A percentile compares a stretch with the other conserved stretches of the same genome.
phyloP scores from a whole-genome alignment of 169 alveolate species.

The Eimeria mitis region DNA sequence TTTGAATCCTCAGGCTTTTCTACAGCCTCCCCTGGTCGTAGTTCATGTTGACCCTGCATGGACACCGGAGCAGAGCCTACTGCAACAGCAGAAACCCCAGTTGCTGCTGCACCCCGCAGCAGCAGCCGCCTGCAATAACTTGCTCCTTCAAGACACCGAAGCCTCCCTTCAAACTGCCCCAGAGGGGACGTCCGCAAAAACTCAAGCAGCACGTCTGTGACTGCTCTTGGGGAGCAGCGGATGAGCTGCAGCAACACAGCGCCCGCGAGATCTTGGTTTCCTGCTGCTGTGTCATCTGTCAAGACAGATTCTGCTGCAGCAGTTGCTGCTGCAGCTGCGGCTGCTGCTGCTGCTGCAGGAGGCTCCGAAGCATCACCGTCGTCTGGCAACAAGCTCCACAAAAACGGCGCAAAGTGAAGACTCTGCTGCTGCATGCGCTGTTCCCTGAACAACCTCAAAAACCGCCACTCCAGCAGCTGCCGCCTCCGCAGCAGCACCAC shows the following conservation, averaged over 20 bases:
- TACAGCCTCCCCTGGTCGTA: not conserved
- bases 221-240: constrained; percentile 6
- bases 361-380: constrained; percentile 28
- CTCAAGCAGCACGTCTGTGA: constrained; percentile 73
- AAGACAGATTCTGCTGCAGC: constrained; percentile 4
- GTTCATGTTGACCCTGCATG: not conserved
- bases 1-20: not conserved
- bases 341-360: constrained; percentile 1
- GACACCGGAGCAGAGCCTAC: not conserved
- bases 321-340: constrained; percentile 36
- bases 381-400: constrained; percentile 59
- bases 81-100: not conserved
- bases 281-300: not conserved
- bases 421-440: constrained; percentile 64
- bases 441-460: constrained; percentile 72
- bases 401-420: constrained; percentile 68
- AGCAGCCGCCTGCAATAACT: constrained; percentile 6
- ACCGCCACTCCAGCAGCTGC: constrained; percentile 82
- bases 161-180: constrained; percentile 80
- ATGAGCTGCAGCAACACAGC: constrained; percentile 59
- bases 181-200: constrained; percentile 77
- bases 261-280: constrained; percentile 4
- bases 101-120: not conserved
- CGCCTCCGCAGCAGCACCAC: constrained; percentile 81
- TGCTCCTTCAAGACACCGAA: constrained; percentile 15